Conservation (phyloP, 2,329 filamentous ascomycete genomes). For the Claviceps purpurea region DNA sequence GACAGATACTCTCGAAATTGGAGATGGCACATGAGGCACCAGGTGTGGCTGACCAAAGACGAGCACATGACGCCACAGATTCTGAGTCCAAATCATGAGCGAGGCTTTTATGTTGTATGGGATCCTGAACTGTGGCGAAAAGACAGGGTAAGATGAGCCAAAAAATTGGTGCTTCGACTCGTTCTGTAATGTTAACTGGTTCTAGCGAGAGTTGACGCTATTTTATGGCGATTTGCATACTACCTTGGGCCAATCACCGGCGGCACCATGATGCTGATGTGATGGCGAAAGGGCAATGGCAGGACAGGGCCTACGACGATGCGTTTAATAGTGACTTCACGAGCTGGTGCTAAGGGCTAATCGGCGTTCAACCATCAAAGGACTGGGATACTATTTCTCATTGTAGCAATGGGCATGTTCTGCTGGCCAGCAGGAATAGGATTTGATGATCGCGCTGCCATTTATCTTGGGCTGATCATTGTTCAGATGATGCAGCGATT, state of each 20-base stretch:
- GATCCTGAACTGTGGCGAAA: slow-evolving; percentile 49
- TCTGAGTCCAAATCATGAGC: slow-evolving; percentile 44
- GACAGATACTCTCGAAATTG: slow-evolving; percentile 49
- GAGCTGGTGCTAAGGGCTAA: slow-evolving; percentile 10
- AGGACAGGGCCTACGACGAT: slow-evolving; percentile 4
- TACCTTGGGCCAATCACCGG: slow-evolving; percentile 20
- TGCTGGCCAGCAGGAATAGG: slow-evolving; percentile 14
- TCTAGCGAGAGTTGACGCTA: slow-evolving; percentile 47
- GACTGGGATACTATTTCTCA: slow-evolving; percentile 15
- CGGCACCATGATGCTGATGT: slow-evolving; percentile 13
- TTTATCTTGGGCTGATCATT: slow-evolving; percentile 9
- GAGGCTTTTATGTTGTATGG: slow-evolving; percentile 55
- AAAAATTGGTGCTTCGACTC: slow-evolving; percentile 5
- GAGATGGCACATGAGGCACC: slow-evolving; percentile 55
- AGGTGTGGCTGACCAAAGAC: slow-evolving; percentile 55
- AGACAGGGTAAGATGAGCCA: slow-evolving; percentile 49
- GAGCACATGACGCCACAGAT: slow-evolving; percentile 50
- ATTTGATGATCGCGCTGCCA: slow-evolving; percentile 15
- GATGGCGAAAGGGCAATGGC: neutral
- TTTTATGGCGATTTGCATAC: slow-evolving; percentile 50
- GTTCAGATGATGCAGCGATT: slow-evolving; percentile 6
- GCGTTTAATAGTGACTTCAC: slow-evolving; percentile 8
- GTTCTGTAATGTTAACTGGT: slow-evolving; percentile 4
- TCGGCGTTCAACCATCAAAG: slow-evolving; percentile 20
- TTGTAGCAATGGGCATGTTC: slow-evolving; percentile 17